Conservation (phyloP, 108 stramenopile genomes). For the Craspedostauros australis region DNA sequence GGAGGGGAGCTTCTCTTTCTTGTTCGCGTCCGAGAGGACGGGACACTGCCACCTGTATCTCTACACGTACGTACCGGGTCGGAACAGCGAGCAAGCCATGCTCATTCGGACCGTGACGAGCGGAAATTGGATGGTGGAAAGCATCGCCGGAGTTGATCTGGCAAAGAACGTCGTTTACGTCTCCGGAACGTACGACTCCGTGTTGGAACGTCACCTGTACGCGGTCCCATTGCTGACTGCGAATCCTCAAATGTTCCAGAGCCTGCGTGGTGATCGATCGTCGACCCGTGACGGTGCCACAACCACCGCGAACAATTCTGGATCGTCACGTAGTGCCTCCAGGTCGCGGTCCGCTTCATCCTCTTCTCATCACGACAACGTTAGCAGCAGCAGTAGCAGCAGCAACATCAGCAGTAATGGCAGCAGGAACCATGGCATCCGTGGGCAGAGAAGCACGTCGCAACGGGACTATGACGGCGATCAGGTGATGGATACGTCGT, state of each 20-base stretch:
- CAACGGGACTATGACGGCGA: too few relatives aligned
- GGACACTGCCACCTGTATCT: constrained; percentile 85
- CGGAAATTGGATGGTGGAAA: constrained; percentile 79
- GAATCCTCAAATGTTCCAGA: background rate
- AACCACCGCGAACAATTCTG: background rate
- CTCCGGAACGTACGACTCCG: constrained; percentile 75
- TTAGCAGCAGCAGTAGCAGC: too few relatives aligned
- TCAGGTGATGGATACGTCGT: too few relatives aligned
- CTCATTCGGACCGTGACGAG: constrained; percentile 46
- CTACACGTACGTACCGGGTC: constrained; percentile 66
- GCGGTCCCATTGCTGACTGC: constrained; percentile 40
- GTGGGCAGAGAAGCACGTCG: too few relatives aligned
- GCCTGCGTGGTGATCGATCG: too few relatives aligned
- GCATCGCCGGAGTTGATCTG: constrained; percentile 65
- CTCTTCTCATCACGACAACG: too few relatives aligned
- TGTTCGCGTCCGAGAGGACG: constrained; percentile 79
- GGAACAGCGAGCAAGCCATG: constrained; percentile 42
- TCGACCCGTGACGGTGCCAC: background rate
- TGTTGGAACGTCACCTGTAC: constrained; percentile 82
- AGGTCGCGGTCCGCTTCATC: too few relatives aligned
- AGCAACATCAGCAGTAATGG: too few relatives aligned
- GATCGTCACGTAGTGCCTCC: too few relatives aligned
- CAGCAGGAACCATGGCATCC: too few relatives aligned
- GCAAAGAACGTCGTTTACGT: constrained; percentile 67
- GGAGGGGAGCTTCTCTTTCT: constrained; percentile 62